These are phyloP conservation scores for Alternaria atra DNA, from an alignment of 2,329 filamentous ascomycete species.

Conservation along the genomic window DNA sequence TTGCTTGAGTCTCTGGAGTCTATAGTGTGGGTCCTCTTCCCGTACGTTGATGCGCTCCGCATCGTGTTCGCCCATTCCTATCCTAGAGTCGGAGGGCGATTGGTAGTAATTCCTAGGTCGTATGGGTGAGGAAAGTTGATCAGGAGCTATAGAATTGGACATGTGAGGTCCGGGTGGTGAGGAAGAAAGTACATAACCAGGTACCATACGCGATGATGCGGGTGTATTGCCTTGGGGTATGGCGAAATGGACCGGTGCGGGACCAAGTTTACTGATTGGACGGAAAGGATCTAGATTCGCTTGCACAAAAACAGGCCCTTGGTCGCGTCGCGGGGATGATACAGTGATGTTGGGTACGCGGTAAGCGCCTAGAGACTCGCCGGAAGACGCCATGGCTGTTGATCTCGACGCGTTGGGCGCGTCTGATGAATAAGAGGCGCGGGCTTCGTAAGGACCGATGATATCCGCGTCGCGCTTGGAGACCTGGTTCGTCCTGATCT, in stretches of 20 bases:
- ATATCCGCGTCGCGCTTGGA: constrained; percentile 70
- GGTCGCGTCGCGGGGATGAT: constrained; percentile 37
- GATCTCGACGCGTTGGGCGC: constrained; percentile 30
- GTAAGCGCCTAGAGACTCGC: constrained; percentile 18
- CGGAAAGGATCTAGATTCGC: constrained; percentile 45
- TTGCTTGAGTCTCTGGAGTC: constrained; percentile 37
- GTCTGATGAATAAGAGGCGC: constrained; percentile 27
- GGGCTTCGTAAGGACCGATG: constrained; percentile 41
- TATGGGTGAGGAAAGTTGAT: constrained; percentile 33
- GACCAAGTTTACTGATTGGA: constrained; percentile 43
- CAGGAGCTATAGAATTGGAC: constrained; percentile 31
- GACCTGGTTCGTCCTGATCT: constrained; percentile 76
- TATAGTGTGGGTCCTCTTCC: constrained; percentile 31
- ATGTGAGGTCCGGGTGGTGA: constrained; percentile 32
- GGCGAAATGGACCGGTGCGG: constrained; percentile 52
- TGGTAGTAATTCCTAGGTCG: constrained; percentile 18
- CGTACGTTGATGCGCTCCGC: constrained; percentile 26
- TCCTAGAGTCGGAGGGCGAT: constrained; percentile 24
- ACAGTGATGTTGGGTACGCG: constrained; percentile 41
- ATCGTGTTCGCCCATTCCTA: constrained; percentile 21
- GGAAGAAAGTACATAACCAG: constrained; percentile 39
- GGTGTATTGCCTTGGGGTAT: constrained; percentile 34
- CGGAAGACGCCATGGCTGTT: constrained; percentile 30
- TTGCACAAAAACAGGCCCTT: constrained; percentile 35
- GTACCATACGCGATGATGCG: constrained; percentile 50